Evolutionary conservation across 352 stramenopile genomes (phyloP), one percentile per base, ranked within the genome.

Genomic region (Globisporangium alternatum): DNA sequence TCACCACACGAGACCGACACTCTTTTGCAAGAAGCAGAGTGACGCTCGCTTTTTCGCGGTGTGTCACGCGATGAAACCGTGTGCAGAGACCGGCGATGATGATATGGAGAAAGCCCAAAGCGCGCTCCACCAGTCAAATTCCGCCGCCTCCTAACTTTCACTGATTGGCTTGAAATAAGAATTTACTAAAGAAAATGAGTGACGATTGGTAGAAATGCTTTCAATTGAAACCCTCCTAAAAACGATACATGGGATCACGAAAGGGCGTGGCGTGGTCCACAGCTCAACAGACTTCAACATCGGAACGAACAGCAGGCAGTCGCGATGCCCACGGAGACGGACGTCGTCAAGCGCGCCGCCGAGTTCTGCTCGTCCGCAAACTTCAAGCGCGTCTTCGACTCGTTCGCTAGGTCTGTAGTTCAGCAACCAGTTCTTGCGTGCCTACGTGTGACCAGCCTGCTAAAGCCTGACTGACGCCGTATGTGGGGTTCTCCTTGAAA

Each of bases 381-480:
- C 64, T 89, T 93, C 44, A 72, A 91, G 69, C 76, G 77, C 30
- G 61, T 86, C 44, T 88, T 93, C 60, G 81, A 91, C 55, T 62
- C 84, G 53, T 93, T 93, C 52, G 80, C 78, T 33, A 78, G 77
- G 83, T 86, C 13, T 19, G 49, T 39, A 28, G 25, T 28, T 2
- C 2, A 28, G 17, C 6, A 22, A 17, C 19, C 17, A 28, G 5
- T 2, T 22, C 15, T n/a, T 35, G 22, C n/a, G 48, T 54, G 15
- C 17, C 15, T 41, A 15, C 41, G 15, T 22, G 28, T 28, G 25
- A 28, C 25, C 25, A 6, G 9, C 10, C 30, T 8, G 57, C 21
- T 28, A 31, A 17, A 51, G 30, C 3, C 49, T 35, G 8, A 0
- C 43, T 48, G 43, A 48, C 17, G 5, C 43, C 22, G 43, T 43